These are phyloP conservation scores for Suhomyces terraborum DNA, from an alignment of 1,139 yeast species.

Conservation along the genomic window DNA sequence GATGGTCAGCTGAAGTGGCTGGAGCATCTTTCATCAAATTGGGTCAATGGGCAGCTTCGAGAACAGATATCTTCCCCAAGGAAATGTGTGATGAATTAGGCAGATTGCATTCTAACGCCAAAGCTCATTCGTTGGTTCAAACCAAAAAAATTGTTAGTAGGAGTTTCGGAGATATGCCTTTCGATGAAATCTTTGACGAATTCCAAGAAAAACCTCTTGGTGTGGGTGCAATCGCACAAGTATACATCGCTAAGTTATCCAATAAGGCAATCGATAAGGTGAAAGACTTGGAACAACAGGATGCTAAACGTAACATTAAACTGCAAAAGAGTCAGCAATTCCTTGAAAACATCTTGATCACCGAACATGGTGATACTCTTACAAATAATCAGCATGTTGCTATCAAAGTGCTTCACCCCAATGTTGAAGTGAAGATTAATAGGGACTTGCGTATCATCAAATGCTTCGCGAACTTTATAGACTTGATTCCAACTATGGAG, in stretches of 20 bases:
- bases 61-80: slow-evolving; percentile 88
- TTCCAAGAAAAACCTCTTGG: slow-evolving; percentile 80
- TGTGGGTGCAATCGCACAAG: slow-evolving; percentile 98
- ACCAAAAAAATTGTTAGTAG: slow-evolving; percentile 61
- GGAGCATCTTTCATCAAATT: slow-evolving; percentile 95
- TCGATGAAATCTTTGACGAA: slow-evolving; percentile 82
- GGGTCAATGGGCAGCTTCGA: slow-evolving; percentile 99
- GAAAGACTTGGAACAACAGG: slow-evolving; percentile 29
- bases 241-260: slow-evolving; percentile 72
- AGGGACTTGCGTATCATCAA: slow-evolving; percentile 85
- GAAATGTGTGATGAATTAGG: slow-evolving; percentile 79
- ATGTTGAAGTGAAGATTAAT: slow-evolving; percentile 67
- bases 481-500: slow-evolving; percentile 88
- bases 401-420: slow-evolving; percentile 89
- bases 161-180: slow-evolving; percentile 60
- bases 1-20: slow-evolving; percentile 75
- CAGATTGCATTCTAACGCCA: slow-evolving; percentile 78
- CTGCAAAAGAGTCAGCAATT: slow-evolving; percentile 24
- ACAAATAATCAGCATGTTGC: slow-evolving; percentile 68
- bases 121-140: slow-evolving; percentile 63
- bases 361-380: slow-evolving; percentile 38
- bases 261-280: slow-evolving; percentile 42
- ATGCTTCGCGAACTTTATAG: slow-evolving; percentile 70
- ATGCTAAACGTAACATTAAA: slow-evolving; percentile 11
- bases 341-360: slow-evolving; percentile 39